Conservation (phyloP, 768 basidiomycete species). For the Pisolithus orientalis region DNA sequence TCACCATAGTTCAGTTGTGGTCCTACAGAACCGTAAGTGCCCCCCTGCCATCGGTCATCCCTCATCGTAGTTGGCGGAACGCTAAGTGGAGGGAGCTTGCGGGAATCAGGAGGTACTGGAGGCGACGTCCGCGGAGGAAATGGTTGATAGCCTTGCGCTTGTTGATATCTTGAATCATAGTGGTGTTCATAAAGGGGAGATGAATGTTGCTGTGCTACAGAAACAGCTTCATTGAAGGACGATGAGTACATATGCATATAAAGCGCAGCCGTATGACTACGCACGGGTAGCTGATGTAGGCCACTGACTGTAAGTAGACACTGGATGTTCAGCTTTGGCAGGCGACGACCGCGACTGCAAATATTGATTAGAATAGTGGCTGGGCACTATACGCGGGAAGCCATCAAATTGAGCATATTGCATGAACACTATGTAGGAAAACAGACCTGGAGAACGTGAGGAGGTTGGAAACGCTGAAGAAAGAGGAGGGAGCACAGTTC, state of each 20-base stretch:
- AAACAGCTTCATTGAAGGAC: conserved; percentile 7
- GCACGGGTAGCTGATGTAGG: conserved; percentile 24
- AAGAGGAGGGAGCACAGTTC: conserved; percentile 83
- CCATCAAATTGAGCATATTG: conserved; percentile 54
- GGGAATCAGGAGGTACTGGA: conserved; percentile 41
- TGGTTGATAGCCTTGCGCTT: conserved; percentile 34
- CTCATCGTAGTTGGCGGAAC: conserved; percentile 38
- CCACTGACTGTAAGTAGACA: conserved; percentile 45
- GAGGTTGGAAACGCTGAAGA: conserved; percentile 74
- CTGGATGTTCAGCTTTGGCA: conserved; percentile 51
- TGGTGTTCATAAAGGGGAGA: conserved; percentile 50
- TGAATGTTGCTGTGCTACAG: conserved; percentile 43
- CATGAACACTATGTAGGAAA: conserved; percentile 47
- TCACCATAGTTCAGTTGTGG: conserved; percentile 32
- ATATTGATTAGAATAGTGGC: conserved; percentile 51
- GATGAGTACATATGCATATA: background rate
- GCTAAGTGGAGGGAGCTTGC: conserved; percentile 53
- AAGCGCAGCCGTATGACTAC: conserved; percentile 19
- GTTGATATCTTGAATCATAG: conserved; percentile 45
- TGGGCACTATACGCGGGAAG: conserved; percentile 52
- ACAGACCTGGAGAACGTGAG: conserved; percentile 87
- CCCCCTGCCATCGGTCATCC: conserved; percentile 44
- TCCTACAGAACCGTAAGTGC: conserved; percentile 31
- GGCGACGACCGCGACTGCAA: conserved; percentile 62
- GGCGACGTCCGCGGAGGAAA: conserved; percentile 46